A percentile compares a stretch with the other conserved stretches of the same genome.
Evolutionary conservation across 306 rosid genomes (phyloP).

Genomic region (Phaseolus lunatus): DNA sequence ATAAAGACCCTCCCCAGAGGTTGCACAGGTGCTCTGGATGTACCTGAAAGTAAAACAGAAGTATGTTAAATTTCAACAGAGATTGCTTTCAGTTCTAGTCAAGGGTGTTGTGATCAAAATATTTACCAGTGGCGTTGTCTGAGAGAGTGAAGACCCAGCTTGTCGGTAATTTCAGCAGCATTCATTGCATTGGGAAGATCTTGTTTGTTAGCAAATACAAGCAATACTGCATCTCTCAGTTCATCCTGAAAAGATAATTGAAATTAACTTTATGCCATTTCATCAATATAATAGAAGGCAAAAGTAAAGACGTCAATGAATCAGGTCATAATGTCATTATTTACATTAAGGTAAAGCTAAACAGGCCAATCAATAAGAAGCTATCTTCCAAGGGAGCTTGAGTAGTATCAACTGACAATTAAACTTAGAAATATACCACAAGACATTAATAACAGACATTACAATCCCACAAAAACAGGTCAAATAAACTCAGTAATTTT

Average conservation of each 20-base stretch:
- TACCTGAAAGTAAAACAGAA: conserved; percentile 68
- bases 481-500: neutral
- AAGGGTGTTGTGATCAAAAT: conserved; percentile 11
- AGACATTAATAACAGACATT: neutral
- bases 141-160: conserved; percentile 98
- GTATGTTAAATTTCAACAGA: conserved; percentile 31
- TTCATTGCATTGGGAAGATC: conserved; percentile 99
- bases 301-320: neutral
- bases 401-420: neutral
- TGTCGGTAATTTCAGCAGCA: conserved; percentile 99
- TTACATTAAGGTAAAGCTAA: neutral
- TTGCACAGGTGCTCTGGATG: conserved; percentile 54
- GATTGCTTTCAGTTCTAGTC: neutral
- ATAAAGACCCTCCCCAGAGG: conserved; percentile 94
- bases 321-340: too few relatives aligned
- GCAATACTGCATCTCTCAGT: conserved; percentile 96
- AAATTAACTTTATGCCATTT: neutral
- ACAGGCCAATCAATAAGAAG: neutral
- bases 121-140: conserved; percentile 98
- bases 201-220: conserved; percentile 99
- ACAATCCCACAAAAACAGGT: conserved; percentile 15
- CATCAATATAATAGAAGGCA: neutral
- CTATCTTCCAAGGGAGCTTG: conserved; percentile 15
- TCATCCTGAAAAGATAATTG: conserved; percentile 74
- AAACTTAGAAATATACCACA: conserved; percentile 6